phyloP scores from a whole-genome alignment of 768 basidiomycete genomes.

The Panaeolus cyanescens region DNA sequence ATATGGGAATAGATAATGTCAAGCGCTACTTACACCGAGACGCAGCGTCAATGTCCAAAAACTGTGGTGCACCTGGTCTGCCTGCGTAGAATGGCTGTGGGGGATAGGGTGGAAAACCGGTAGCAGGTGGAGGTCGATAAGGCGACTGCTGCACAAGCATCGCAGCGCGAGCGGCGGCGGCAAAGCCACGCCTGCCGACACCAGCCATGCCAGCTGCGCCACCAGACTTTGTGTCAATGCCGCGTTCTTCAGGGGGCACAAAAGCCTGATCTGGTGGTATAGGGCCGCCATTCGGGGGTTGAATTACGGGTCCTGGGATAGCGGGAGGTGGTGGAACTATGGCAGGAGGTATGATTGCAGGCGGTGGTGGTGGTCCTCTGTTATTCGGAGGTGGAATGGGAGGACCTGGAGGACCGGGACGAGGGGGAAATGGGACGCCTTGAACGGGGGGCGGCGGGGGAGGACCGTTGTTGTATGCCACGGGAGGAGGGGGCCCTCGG shows the following conservation, averaged over 20 bases:
- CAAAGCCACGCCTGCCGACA: slow-evolving; percentile 84
- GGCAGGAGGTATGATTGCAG: not conserved
- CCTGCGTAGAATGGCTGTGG: slow-evolving; percentile 17
- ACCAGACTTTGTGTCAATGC: slow-evolving; percentile 70
- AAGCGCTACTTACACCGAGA: slow-evolving; percentile 38
- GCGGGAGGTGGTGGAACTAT: slow-evolving; percentile 6
- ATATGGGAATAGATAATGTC: slow-evolving; percentile 9
- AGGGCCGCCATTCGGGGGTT: not conserved
- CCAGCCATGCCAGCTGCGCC: slow-evolving; percentile 90
- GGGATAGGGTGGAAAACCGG: not conserved
- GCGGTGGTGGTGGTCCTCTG: slow-evolving; percentile 7
- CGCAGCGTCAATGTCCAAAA: slow-evolving; percentile 47
- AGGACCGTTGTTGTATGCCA: not conserved
- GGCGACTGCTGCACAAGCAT: slow-evolving; percentile 32
- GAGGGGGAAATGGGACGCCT: slow-evolving; percentile 1
- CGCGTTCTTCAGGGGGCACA: slow-evolving; percentile 31
- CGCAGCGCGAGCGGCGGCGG: slow-evolving; percentile 64
- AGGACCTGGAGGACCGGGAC: slow-evolving; percentile 5
- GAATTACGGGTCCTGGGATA: slow-evolving; percentile 2
- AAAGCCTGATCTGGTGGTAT: slow-evolving; percentile 15
- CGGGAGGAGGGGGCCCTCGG: slow-evolving; percentile 15
- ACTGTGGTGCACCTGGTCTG: slow-evolving; percentile 40
- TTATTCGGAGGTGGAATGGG: slow-evolving; percentile 5
- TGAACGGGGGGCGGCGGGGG: slow-evolving; percentile 4
- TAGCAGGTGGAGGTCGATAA: not conserved